Conservation (phyloP, 495 filamentous ascomycete species). For the Aspergillus homomorphus region DNA sequence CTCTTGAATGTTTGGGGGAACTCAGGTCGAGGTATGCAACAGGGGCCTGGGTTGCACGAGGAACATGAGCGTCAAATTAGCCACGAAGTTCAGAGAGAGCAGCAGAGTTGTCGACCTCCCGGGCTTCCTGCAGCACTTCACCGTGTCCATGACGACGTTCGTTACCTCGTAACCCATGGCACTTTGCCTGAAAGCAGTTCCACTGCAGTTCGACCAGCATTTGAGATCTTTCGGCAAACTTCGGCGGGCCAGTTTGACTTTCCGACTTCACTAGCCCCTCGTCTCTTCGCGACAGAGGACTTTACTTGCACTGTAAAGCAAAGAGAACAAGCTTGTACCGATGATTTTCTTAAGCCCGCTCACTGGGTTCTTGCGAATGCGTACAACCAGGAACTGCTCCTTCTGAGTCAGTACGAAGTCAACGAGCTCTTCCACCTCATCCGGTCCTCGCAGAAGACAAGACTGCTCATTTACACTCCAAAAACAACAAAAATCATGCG, state of each 20-base stretch:
- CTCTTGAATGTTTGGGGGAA: slow-evolving; percentile 1
- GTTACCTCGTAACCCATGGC: neutral
- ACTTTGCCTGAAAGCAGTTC: neutral
- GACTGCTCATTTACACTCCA: slow-evolving; percentile 56
- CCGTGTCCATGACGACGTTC: slow-evolving; percentile 29
- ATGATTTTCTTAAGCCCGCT: slow-evolving; percentile 45
- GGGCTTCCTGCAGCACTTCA: slow-evolving; percentile 33
- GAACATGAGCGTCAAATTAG: slow-evolving; percentile 66
- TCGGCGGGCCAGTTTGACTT: neutral
- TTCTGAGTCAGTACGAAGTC: slow-evolving; percentile 61
- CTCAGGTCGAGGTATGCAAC: neutral
- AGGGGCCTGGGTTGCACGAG: slow-evolving; percentile 48
- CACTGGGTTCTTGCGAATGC: slow-evolving; percentile 53
- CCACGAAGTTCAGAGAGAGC: slow-evolving; percentile 57
- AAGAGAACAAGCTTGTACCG: neutral
- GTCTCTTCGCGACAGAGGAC: neutral
- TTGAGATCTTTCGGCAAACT: neutral
- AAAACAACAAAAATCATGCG: slow-evolving; percentile 40
- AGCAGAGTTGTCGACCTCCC: slow-evolving; percentile 47
- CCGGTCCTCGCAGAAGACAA: slow-evolving; percentile 22
- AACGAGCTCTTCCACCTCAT: slow-evolving; percentile 45
- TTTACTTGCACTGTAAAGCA: neutral
- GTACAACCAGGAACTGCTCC: slow-evolving; percentile 30
- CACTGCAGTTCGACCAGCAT: neutral
- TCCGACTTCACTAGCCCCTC: neutral